These are phyloP conservation scores for Sindora glabra DNA, from an alignment of 306 rosid genomes.

Conservation along the genomic window DNA sequence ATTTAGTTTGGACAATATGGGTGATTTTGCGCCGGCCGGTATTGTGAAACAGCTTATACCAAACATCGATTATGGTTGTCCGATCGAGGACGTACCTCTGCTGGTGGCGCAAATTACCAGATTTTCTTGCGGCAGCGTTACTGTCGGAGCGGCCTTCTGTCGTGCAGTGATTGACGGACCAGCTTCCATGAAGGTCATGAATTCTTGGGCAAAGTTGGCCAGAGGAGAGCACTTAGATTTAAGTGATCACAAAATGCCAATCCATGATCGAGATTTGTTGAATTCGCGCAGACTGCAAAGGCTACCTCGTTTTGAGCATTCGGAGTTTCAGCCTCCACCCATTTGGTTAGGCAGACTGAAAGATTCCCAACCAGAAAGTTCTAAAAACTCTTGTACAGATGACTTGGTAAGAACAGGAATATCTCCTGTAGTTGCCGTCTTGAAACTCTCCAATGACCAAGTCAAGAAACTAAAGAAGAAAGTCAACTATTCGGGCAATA, in stretches of 20 bases:
- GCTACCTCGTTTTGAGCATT: not conserved
- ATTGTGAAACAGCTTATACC: conserved; percentile 25
- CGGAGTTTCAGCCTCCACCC: conserved; percentile 13
- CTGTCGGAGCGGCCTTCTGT: conserved; percentile 12
- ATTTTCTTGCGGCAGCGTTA: conserved; percentile 18
- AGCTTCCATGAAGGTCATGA: conserved; percentile 13
- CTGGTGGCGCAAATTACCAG: conserved; percentile 19
- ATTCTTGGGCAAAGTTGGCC: conserved; percentile 29
- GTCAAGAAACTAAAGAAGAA: not conserved
- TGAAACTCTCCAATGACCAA: conserved; percentile 13
- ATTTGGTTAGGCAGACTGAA: conserved; percentile 17
- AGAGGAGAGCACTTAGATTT: not conserved
- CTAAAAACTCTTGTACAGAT: not conserved
- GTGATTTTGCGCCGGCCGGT: conserved; percentile 26
- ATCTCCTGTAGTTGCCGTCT: not conserved
- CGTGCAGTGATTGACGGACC: conserved; percentile 12
- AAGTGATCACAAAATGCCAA: not conserved
- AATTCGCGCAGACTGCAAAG: not conserved
- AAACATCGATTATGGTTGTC: conserved; percentile 12
- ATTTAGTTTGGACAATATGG: conserved; percentile 1
- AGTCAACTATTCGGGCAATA: not conserved
- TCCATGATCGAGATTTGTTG: not conserved
- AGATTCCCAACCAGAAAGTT: not conserved
- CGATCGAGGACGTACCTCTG: conserved; percentile 13
- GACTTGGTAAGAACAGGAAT: too few species aligned